Base-by-base conservation (phyloP, 306 rosid species). In the Corylus americana region DNA sequence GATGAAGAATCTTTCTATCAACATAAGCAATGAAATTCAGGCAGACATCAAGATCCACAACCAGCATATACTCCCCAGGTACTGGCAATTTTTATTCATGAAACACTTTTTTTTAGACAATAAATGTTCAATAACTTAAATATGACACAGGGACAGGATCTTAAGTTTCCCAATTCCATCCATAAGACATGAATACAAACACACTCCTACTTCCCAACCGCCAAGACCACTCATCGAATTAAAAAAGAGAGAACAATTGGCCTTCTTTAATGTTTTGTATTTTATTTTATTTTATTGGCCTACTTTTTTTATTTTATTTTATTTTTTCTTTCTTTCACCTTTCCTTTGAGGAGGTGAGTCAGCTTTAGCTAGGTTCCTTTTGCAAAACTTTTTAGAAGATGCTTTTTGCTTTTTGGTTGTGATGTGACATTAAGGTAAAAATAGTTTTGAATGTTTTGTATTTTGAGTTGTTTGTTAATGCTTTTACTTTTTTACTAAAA, bases 11-110 rank as follows among this genome's bases (percentile, higher is more conserved):
- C 93, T 95, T 4, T 93, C 96, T 81, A 84, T 77, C 76, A 80
- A 88, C 75, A 74, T 95, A 50, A 82, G 91, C 66, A 88, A 83
- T 76, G 99, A 95, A 88, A 93, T 95, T 82, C 92, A 86, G 88
- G 96, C 94, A 57, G 99, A 95, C 87, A 91, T 92, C 80, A 90
- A 85, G 86, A 95, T 95, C 77, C 97, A 93, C 77, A 72, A 88
- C 61, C 94, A 92, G 85, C 83, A 93, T 77, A 79, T 95, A 77
- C 90, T 95, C 84, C 99, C 99, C 55, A 95, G 98, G 99, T 95
- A 90, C 71, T 55, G 48, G 71, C 76, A 74, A 72, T 45, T 7
- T 54, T 75, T 31, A 12, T 50, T 29, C 31, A 20, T 8, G 45
- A 18, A 55, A 48, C 12, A 50, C 49, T 35, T 25, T 18, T 35